Conservation (phyloP, 805 yeast species). For the Candida schatavii region DNA sequence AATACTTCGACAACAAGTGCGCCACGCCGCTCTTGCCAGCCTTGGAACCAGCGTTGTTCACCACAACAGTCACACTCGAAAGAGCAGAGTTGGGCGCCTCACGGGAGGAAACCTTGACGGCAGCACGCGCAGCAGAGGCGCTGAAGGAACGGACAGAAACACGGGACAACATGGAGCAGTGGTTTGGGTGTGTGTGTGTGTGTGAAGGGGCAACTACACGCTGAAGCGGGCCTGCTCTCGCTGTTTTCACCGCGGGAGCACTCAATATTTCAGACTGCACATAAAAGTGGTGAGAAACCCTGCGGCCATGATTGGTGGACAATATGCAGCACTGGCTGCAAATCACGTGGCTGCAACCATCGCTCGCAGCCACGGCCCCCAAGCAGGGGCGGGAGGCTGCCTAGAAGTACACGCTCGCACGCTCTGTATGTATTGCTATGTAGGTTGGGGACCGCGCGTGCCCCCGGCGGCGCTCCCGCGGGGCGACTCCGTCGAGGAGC, state of each 20-base stretch:
- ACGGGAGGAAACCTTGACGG: conserved; percentile 49
- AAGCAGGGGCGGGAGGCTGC: too few relatives aligned
- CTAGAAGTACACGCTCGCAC: too few relatives aligned
- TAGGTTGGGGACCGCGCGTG: too few relatives aligned
- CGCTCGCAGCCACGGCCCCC: too few relatives aligned
- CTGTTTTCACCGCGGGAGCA: too few relatives aligned
- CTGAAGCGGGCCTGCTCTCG: conserved; percentile 4
- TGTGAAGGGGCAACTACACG: not conserved
- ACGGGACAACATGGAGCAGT: conserved; percentile 40
- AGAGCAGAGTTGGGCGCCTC: conserved; percentile 61
- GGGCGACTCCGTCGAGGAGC: too few relatives aligned
- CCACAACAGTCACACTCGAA: conserved; percentile 73
- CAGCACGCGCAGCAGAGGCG: conserved; percentile 30
- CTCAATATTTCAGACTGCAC: not conserved
- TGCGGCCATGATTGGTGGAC: conserved; percentile 16
- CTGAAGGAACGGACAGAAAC: conserved; percentile 41
- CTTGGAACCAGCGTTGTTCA: conserved; percentile 83
- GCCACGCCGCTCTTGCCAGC: conserved; percentile 72
- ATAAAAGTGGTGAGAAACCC: conserved; percentile 11
- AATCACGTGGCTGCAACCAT: too few relatives aligned
- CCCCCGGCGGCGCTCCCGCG: too few relatives aligned
- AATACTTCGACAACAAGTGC: conserved; percentile 79
- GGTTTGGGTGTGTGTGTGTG: not conserved
- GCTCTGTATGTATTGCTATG: too few relatives aligned
- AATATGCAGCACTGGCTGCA: too few relatives aligned